Evolutionary conservation across 2,329 filamentous ascomycete genomes (phyloP).

Genomic region (Huntiella bhutanensis): DNA sequence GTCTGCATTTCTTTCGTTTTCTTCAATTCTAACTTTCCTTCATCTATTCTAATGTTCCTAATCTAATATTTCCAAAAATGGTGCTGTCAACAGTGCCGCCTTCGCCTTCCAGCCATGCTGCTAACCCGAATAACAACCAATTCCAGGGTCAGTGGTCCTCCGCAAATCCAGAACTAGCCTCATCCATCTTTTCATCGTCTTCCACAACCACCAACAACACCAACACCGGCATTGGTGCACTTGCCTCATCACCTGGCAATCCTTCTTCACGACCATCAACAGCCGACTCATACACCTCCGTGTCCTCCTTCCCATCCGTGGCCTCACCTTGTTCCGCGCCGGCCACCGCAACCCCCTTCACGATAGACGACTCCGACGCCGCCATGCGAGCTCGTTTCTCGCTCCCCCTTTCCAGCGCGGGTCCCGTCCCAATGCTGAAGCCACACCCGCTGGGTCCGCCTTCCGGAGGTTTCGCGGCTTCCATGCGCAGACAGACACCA

Average conservation of each 20-base stretch:
- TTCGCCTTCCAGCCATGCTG: too few relatives aligned
- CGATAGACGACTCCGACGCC: slow-evolving; percentile 2
- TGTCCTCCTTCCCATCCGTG: slow-evolving; percentile 3
- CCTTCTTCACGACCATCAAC: background rate
- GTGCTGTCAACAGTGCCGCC: too few relatives aligned
- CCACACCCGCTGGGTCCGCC: slow-evolving; percentile 9
- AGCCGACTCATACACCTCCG: slow-evolving; percentile 5
- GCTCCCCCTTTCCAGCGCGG: slow-evolving; percentile 3
- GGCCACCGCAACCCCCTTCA: slow-evolving; percentile 5
- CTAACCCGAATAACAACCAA: too few relatives aligned
- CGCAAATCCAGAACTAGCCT: background rate
- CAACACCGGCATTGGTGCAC: background rate
- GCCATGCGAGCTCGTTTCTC: slow-evolving; percentile 9
- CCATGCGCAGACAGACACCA: slow-evolving; percentile 6
- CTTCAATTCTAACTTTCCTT: too few relatives aligned
- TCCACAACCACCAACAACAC: background rate
- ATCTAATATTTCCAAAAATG: too few relatives aligned
- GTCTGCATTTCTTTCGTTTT: too few relatives aligned
- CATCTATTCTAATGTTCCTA: too few relatives aligned
- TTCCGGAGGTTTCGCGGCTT: slow-evolving; percentile 9
- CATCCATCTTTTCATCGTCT: background rate
- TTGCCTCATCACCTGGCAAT: background rate
- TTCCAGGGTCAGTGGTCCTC: too few relatives aligned
- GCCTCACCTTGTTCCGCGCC: background rate
- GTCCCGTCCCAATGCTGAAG: slow-evolving; percentile 10